Base-by-base conservation (phyloP, 1,139 yeast genomes). In the Protomyces gravidus region DNA sequence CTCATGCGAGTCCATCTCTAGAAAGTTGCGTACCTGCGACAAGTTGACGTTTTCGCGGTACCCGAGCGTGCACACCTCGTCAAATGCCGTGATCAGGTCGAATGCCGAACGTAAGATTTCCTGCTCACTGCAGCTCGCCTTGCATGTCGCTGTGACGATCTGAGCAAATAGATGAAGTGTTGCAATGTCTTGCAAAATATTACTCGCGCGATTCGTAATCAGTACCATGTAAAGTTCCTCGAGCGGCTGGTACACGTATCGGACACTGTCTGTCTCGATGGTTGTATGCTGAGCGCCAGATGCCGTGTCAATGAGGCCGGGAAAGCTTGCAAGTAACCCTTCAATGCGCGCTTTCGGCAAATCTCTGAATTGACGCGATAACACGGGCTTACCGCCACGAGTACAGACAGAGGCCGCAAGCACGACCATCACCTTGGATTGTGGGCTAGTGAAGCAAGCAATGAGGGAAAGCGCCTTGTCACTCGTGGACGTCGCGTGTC, bases 1-100 rank as follows among this genome's bases (percentile, higher is more conserved):
- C 74, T 94, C 98, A 70, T 92, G 97, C 45, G 96, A 86, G 74
- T 94, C 97, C 98, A 94, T 92, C 71, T 89, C 94, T 74, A 94
- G 78, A 75, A 88, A 92, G 15, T 95, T 87, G 72, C 83, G 84
- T 65, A 94, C 89, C 76, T 92, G 98, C 61, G 84, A 74, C 66
- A 86, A 72, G 0, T 94, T 83, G 67, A 92, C 77, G 72, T 89
- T 87, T 72, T 94, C 99, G 68, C 89, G 84, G 76, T 85, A 89
- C 15, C 98, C 99, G 74, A 88, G 78, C 60, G 84, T 84, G 67
- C 92, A 83, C 62, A 92, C 87, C 74, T 94, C 98, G 72, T 94
- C 98, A 70, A 94, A 92, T 1, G 97, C 95, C 69, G 87, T 81
- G 67, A 92, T 76, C 65, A 94, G 83, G 68, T 89, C 96, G 74